phyloP scores from a whole-genome alignment of 2,329 filamentous ascomycete genomes.

The Colletotrichum tropicale region DNA sequence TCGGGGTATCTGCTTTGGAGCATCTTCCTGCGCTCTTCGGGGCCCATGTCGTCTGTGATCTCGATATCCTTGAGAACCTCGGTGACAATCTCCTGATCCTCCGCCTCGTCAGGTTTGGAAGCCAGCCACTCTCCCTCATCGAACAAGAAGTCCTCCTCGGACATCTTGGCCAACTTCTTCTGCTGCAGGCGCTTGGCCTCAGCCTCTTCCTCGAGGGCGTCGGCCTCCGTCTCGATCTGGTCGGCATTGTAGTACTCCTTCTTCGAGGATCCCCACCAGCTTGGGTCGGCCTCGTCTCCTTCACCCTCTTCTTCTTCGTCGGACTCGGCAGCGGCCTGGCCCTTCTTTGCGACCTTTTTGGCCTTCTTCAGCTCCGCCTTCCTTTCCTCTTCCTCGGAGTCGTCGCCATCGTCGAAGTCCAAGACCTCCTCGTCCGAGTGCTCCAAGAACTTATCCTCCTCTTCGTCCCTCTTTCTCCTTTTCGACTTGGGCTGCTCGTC shows the following conservation, averaged over 20 bases:
- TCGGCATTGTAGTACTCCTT: conserved; percentile 95
- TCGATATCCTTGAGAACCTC: conserved; percentile 86
- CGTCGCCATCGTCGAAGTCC: conserved; percentile 47
- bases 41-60: conserved; percentile 78
- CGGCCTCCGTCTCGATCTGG: conserved; percentile 64
- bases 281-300: conserved; percentile 63
- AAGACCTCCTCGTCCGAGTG: conserved; percentile 67
- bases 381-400: conserved; percentile 39
- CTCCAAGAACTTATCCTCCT: conserved; percentile 67
- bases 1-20: conserved; percentile 87
- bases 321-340: conserved; percentile 29
- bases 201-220: conserved; percentile 87
- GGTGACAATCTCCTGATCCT: conserved; percentile 69
- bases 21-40: conserved; percentile 76
- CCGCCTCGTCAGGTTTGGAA: conserved; percentile 53
- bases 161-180: conserved; percentile 89
- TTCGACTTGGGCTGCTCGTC: conserved; percentile 83
- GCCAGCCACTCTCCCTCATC: conserved; percentile 87
- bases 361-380: conserved; percentile 35
- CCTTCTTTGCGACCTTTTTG: conserved; percentile 33
- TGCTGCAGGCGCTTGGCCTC: conserved; percentile 89
- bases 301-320: conserved; percentile 49
- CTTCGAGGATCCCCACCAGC: conserved; percentile 86
- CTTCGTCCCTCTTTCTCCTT: conserved; percentile 71
- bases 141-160: conserved; percentile 90